These are phyloP conservation scores for Calonectria hawksworthii DNA, from an alignment of 2,329 filamentous ascomycete genomes.

Conservation along the genomic window DNA sequence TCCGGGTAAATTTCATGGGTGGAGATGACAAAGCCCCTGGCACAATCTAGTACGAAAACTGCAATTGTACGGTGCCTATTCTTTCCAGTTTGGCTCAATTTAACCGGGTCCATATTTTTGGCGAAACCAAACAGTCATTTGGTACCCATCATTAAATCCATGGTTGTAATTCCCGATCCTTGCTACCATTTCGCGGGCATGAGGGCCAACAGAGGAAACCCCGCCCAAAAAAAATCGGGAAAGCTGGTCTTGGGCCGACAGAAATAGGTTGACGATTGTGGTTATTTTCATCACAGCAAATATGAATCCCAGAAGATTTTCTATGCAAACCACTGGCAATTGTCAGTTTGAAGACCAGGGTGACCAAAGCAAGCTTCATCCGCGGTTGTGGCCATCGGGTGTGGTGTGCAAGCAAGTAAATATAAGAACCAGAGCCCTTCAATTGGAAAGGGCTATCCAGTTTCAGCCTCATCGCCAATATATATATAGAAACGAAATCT, in stretches of 20 bases:
- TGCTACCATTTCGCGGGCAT: not conserved
- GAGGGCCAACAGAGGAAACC: no score
- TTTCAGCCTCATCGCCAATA: not conserved
- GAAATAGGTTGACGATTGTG: no score
- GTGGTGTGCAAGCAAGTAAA: not conserved
- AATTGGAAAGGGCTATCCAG: not conserved
- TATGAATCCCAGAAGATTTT: not conserved
- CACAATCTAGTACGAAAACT: not conserved
- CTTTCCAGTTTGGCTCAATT: not conserved
- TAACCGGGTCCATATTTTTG: not conserved
- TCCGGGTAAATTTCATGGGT: not conserved
- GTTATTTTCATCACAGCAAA: no score
- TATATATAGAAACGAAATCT: not conserved
- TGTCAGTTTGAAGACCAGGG: not conserved
- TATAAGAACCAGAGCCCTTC: not conserved
- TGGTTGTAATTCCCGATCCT: not conserved
- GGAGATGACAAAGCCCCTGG: not conserved
- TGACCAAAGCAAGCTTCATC: not conserved
- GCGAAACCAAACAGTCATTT: not conserved
- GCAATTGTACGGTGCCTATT: not conserved
- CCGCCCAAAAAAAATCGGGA: not conserved
- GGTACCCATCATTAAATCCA: not conserved
- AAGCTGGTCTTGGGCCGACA: not conserved
- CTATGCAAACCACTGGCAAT: not conserved
- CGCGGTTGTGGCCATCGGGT: not conserved